Evolutionary conservation across 495 filamentous ascomycete genomes (phyloP).

Genomic region (Penicillium nucicola): DNA sequence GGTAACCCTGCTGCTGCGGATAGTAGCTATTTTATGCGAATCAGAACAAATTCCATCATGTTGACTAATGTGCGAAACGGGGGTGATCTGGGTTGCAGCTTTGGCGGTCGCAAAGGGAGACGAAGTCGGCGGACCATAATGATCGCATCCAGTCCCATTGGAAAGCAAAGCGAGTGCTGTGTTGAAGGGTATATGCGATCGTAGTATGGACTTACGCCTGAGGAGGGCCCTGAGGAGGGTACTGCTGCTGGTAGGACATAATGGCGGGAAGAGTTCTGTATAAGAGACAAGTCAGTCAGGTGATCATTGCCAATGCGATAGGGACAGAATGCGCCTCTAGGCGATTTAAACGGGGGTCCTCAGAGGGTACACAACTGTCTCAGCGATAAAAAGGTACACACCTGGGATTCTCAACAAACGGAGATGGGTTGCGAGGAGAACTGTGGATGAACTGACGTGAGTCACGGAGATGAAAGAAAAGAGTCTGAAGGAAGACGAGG

Average conservation of each 20-base stretch:
- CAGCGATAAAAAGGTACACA: conserved; percentile 9
- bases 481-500: neutral
- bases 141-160: neutral
- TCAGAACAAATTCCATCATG: neutral
- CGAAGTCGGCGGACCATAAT: neutral
- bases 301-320: neutral
- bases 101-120: neutral
- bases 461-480: conserved; percentile 10
- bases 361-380: neutral
- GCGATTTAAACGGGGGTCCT: neutral
- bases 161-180: neutral
- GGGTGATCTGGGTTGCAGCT: too few relatives aligned
- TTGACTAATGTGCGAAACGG: neutral
- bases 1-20: conserved; percentile 12
- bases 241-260: conserved; percentile 35
- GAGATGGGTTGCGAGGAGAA: conserved; percentile 1
- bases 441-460: neutral
- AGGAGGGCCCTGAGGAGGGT: conserved; percentile 24
- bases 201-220: conserved; percentile 10
- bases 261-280: conserved; percentile 4
- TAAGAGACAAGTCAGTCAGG: conserved; percentile 3
- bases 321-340: neutral
- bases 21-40: conserved; percentile 5
- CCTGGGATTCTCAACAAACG: neutral
- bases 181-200: neutral